These are phyloP conservation scores for Andrographis paniculata DNA, from an alignment of 305 asterid genomes.

Conservation along the genomic window DNA sequence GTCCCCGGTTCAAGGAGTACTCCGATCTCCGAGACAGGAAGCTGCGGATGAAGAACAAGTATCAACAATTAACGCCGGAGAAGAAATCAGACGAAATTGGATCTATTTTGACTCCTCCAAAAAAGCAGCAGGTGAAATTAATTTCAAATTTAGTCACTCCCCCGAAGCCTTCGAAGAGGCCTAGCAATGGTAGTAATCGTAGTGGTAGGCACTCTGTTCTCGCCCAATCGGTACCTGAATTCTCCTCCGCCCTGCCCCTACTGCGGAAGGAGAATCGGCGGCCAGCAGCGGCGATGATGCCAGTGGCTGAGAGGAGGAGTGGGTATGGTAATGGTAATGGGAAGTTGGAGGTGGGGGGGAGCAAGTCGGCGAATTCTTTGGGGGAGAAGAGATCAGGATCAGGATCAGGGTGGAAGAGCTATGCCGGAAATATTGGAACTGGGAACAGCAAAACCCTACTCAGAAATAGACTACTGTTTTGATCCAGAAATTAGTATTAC, in stretches of 20 bases:
- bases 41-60: slow-evolving; percentile 20
- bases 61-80: slow-evolving; percentile 15
- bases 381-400: slow-evolving; percentile 37
- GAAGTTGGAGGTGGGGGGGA: slow-evolving; percentile 38
- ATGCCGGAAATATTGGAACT: slow-evolving; percentile 19
- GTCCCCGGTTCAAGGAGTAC: slow-evolving; percentile 45
- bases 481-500: too few relatives aligned
- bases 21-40: slow-evolving; percentile 36
- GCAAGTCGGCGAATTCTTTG: slow-evolving; percentile 39
- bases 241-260: slow-evolving; percentile 60
- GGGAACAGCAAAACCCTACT: too few relatives aligned
- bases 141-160: slow-evolving; percentile 40
- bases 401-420: slow-evolving; percentile 37
- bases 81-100: slow-evolving; percentile 3
- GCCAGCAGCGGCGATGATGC: slow-evolving; percentile 34
- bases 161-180: too few relatives aligned
- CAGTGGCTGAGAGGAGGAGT: slow-evolving; percentile 18
- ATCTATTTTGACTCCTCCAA: slow-evolving; percentile 38
- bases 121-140: slow-evolving; percentile 73
- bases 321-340: slow-evolving; percentile 26
- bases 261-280: slow-evolving; percentile 82
- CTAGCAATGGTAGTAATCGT: too few relatives aligned
- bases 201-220: slow-evolving; percentile 36
- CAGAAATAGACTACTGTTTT: too few relatives aligned
- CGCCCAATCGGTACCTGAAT: slow-evolving; percentile 85